A percentile compares a stretch with the other conserved stretches of the same genome.
phyloP scores from a whole-genome alignment of 2,329 filamentous ascomycete genomes.

The Nigrospora sphaerica region DNA sequence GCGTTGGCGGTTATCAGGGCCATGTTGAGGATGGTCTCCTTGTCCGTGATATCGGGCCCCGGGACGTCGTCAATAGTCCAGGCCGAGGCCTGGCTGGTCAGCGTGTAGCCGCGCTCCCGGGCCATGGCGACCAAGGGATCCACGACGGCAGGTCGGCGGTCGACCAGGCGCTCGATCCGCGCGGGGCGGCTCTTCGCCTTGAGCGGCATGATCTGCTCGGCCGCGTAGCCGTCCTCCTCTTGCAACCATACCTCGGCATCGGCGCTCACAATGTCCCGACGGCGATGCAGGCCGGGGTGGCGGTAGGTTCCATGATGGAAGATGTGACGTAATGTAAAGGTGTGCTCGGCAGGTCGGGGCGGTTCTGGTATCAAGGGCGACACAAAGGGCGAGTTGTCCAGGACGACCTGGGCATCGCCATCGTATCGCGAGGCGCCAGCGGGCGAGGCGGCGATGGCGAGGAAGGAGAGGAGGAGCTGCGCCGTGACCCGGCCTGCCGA shows the following conservation, averaged over 20 bases:
- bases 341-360: constrained; percentile 44
- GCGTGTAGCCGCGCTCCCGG: constrained; percentile 59
- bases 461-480: constrained; percentile 57
- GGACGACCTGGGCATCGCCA: constrained; percentile 30
- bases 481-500: constrained; percentile 59
- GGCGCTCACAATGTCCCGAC: constrained; percentile 58
- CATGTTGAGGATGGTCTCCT: constrained; percentile 73
- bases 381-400: constrained; percentile 36
- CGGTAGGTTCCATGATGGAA: constrained; percentile 83
- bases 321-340: constrained; percentile 72
- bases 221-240: constrained; percentile 48
- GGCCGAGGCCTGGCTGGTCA: constrained; percentile 61
- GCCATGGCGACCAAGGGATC: constrained; percentile 72
- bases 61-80: constrained; percentile 78
- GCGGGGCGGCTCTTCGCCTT: constrained; percentile 56
- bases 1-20: constrained; percentile 86
- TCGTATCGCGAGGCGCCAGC: constrained; percentile 25
- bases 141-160: constrained; percentile 69
- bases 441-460: constrained; percentile 47
- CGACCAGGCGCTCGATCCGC: constrained; percentile 73
- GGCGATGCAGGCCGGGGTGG: constrained; percentile 71
- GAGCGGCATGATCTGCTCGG: constrained; percentile 45
- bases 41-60: constrained; percentile 79
- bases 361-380: constrained; percentile 32
- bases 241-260: constrained; percentile 56